Conservation (phyloP, 176 grass and related monocot species). For the Rhynchospora pubera region DNA sequence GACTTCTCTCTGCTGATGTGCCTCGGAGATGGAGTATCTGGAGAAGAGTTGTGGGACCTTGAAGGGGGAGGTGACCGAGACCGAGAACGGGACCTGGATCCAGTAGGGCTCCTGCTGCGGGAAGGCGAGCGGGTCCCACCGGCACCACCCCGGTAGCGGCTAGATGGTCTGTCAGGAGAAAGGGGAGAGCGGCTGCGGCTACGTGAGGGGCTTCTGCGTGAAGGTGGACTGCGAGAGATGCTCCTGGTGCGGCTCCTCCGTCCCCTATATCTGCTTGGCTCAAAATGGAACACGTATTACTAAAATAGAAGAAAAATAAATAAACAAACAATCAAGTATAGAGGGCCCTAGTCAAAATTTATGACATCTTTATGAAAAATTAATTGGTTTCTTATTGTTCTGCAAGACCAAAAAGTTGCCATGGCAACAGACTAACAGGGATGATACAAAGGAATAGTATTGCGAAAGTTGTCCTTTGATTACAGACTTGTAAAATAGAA, state of each 20-base stretch:
- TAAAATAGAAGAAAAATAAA: background rate
- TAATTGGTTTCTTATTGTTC: background rate
- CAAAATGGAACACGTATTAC: conserved; percentile 24
- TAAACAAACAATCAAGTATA: background rate
- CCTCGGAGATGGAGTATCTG: conserved; percentile 53
- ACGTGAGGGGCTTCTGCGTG: conserved; percentile 53
- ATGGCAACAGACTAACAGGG: background rate
- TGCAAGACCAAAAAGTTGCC: background rate
- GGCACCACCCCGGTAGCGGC: conserved; percentile 28
- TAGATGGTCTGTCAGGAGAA: conserved; percentile 36
- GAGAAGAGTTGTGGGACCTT: conserved; percentile 33
- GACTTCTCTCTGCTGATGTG: conserved; percentile 40
- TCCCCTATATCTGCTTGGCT: conserved; percentile 33
- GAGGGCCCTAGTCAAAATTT: background rate
- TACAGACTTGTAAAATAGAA: background rate
- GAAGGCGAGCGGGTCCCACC: conserved; percentile 42
- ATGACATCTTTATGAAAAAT: background rate
- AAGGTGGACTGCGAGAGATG: conserved; percentile 53
- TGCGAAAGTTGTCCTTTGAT: background rate
- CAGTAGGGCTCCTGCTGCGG: conserved; percentile 52
- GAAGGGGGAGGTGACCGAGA: conserved; percentile 20
- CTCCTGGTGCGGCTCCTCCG: too few relatives aligned
- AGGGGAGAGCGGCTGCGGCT: conserved; percentile 59
- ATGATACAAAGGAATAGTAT: background rate
- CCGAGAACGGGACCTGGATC: conserved; percentile 64